Conservation (phyloP, 2,329 filamentous ascomycete species). For the Pseudocercospora vitis region DNA sequence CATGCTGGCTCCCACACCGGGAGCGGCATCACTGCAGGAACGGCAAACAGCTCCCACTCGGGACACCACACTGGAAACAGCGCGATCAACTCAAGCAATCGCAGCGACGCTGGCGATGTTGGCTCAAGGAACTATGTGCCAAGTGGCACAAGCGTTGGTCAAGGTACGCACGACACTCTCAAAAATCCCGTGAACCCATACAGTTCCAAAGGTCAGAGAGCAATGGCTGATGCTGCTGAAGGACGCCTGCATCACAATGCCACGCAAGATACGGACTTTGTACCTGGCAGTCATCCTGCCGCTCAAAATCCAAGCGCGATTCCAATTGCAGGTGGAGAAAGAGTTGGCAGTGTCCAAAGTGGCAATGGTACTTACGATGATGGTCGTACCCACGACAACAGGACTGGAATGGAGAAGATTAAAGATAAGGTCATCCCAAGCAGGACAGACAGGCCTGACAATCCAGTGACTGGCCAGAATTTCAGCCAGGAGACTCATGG, state of each 20-base stretch:
- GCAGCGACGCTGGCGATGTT: conserved; percentile 13
- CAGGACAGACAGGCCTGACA: conserved; percentile 18
- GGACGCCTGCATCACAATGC: background rate
- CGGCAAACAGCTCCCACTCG: conserved; percentile 8
- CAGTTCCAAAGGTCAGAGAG: conserved; percentile 21
- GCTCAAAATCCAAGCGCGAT: conserved; percentile 32
- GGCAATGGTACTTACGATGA: conserved; percentile 2
- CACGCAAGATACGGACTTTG: conserved; percentile 12
- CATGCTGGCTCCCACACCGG: conserved; percentile 10
- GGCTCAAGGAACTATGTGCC: conserved; percentile 10
- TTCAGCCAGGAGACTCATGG: conserved; percentile 13
- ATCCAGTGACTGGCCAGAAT: conserved; percentile 19
- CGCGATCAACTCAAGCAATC: conserved; percentile 13
- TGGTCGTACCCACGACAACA: conserved; percentile 13
- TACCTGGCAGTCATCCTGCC: conserved; percentile 20
- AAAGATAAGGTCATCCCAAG: conserved; percentile 18
- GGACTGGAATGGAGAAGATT: conserved; percentile 18
- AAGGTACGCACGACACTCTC: conserved; percentile 9
- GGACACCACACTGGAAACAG: conserved; percentile 8
- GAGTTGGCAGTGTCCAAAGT: conserved; percentile 20
- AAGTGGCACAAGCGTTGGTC: conserved; percentile 4
- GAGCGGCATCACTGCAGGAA: conserved; percentile 14
- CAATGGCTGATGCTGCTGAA: conserved; percentile 18
- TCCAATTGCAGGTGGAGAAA: conserved; percentile 32
- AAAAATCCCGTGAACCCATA: conserved; percentile 23